Evolutionary conservation across 257 asterid species (phyloP).

Genomic region (Jasminum sambac): DNA sequence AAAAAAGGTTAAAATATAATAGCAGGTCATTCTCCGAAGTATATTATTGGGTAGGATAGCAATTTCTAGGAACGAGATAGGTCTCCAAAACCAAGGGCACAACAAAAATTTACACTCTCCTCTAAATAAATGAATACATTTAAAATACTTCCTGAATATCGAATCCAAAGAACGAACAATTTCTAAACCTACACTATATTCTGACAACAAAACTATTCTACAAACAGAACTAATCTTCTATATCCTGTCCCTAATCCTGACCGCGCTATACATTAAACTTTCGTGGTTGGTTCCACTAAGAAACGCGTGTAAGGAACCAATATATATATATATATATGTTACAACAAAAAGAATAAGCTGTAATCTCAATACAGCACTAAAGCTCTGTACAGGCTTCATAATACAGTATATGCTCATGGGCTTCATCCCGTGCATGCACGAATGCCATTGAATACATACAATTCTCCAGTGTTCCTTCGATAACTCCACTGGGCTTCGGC

Average conservation of each 20-base stretch:
- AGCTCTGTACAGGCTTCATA: slow-evolving; percentile 53
- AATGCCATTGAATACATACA: slow-evolving; percentile 8
- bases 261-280: slow-evolving; percentile 47
- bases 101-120: not conserved
- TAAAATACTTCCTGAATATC: not conserved
- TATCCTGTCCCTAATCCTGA: slow-evolving; percentile 33
- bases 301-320: slow-evolving; percentile 30
- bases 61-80: not conserved
- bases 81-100: not conserved
- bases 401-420: slow-evolving; percentile 28
- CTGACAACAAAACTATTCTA: slow-evolving; percentile 32
- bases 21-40: too few species aligned
- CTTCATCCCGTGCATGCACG: slow-evolving; percentile 20
- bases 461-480: slow-evolving; percentile 21
- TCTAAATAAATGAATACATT: not conserved
- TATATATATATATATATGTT: slow-evolving; percentile 34
- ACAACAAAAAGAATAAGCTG: slow-evolving; percentile 61
- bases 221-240: slow-evolving; percentile 36
- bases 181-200: slow-evolving; percentile 35
- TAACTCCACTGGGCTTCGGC: not conserved
- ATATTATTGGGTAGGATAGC: not conserved
- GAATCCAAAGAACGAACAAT: slow-evolving; percentile 16
- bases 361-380: slow-evolving; percentile 50
- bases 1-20: not conserved
- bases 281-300: slow-evolving; percentile 37